Conservation (phyloP, 805 yeast genomes). For the Starmerella sirachaensis region DNA sequence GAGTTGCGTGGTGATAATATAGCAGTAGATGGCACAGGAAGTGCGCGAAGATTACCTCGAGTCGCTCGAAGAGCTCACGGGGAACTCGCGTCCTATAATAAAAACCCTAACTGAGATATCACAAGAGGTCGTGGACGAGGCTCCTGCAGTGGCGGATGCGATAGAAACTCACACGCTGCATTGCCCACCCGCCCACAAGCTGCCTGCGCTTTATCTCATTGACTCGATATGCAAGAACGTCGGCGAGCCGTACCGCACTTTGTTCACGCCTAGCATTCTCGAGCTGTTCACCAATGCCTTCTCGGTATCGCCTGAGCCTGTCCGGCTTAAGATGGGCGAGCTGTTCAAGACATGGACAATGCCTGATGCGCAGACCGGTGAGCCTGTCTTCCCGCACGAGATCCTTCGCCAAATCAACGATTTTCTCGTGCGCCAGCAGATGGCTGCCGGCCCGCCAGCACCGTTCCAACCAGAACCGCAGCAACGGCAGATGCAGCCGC, state of each 20-base stretch:
- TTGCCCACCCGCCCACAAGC: constrained; percentile 72
- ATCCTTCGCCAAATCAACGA: constrained; percentile 61
- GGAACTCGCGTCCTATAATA: constrained; percentile 83
- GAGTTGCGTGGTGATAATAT: constrained; percentile 6
- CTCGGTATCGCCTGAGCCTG: constrained; percentile 63
- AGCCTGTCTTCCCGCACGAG: constrained; percentile 60
- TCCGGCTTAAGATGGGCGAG: constrained; percentile 59
- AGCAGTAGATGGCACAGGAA: constrained; percentile 18
- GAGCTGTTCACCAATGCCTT: constrained; percentile 64
- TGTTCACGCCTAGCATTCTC: constrained; percentile 60
- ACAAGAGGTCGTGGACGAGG: constrained; percentile 66
- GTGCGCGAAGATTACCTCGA: constrained; percentile 53
- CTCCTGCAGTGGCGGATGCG: constrained; percentile 64
- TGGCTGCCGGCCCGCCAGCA: background rate
- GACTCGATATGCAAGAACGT: constrained; percentile 88
- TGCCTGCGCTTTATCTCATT: constrained; percentile 69
- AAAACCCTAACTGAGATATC: constrained; percentile 76
- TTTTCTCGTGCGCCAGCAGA: constrained; percentile 36
- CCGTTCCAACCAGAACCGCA: background rate
- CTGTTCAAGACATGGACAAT: constrained; percentile 82
- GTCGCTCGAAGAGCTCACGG: constrained; percentile 64
- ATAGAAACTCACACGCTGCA: constrained; percentile 60
- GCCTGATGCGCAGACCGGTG: constrained; percentile 45
- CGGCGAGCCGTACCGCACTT: constrained; percentile 77
- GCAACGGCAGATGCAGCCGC: background rate